These are phyloP conservation scores for Peribolospora kevripleyi DNA, from an alignment of 768 basidiomycete species.

Conservation along the genomic window DNA sequence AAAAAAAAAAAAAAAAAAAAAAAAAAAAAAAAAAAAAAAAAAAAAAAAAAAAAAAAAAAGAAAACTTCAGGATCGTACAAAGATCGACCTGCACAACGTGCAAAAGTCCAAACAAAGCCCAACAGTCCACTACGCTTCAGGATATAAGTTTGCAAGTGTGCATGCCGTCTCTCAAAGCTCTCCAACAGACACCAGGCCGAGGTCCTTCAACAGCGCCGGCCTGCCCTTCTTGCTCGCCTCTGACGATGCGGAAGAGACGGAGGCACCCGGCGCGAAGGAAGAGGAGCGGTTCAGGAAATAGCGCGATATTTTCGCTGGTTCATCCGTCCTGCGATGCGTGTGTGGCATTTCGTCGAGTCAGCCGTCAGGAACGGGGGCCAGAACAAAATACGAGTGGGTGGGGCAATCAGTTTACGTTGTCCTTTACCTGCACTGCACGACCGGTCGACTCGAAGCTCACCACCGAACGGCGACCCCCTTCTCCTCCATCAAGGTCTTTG, in stretches of 20 bases:
- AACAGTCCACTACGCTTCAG: too few species aligned
- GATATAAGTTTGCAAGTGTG: too few species aligned
- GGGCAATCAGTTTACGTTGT: neutral
- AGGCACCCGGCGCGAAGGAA: too few species aligned
- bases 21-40: too few species aligned
- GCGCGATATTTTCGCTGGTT: conserved; percentile 11
- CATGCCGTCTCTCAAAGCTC: conserved; percentile 5
- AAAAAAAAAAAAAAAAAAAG: too few species aligned
- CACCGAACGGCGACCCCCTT: conserved; percentile 56
- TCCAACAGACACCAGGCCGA: conserved; percentile 8
- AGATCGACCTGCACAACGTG: too few species aligned
- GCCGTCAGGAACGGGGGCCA: neutral
- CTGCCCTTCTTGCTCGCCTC: neutral
- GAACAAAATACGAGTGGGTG: neutral
- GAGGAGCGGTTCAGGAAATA: conserved; percentile 3
- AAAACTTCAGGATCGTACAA: too few species aligned
- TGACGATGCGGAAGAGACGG: neutral
- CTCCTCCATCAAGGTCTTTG: conserved; percentile 61
- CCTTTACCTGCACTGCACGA: neutral
- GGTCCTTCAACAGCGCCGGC: conserved; percentile 12
- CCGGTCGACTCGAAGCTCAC: conserved; percentile 22
- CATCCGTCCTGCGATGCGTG: conserved; percentile 8
- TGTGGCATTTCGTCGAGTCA: neutral
- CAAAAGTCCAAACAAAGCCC: too few species aligned
- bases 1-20: too few species aligned